A percentile compares a stretch with the other conserved stretches of the same genome.
Evolutionary conservation across 2,329 filamentous ascomycete genomes (phyloP).

Genomic region (Chaetomiaceae sp.): DNA sequence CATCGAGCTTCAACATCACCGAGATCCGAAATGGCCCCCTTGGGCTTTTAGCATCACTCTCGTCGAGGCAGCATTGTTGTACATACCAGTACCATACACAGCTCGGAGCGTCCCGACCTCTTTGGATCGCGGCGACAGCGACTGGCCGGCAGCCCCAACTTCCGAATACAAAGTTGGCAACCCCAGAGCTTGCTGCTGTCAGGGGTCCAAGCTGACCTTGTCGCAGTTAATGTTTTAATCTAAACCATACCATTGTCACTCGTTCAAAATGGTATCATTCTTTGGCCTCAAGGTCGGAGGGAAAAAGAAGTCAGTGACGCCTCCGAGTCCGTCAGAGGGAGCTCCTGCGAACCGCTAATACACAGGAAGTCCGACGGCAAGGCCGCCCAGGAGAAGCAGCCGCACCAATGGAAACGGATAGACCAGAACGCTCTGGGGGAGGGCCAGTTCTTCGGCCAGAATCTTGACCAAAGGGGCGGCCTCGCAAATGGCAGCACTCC

Average conservation of each 20-base stretch:
- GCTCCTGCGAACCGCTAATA: slow-evolving; percentile 19
- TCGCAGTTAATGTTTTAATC: slow-evolving; percentile 19
- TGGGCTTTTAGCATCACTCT: background rate
- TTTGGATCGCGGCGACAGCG: no score
- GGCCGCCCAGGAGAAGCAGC: slow-evolving; percentile 11
- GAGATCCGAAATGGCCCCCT: slow-evolving; percentile 12
- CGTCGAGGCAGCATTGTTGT: background rate
- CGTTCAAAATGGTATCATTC: slow-evolving; percentile 51
- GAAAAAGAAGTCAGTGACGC: slow-evolving; percentile 49
- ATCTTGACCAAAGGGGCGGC: slow-evolving; percentile 32
- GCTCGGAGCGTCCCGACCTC: background rate
- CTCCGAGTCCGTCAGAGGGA: background rate
- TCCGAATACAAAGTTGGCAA: background rate
- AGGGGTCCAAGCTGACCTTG: background rate
- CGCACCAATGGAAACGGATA: slow-evolving; percentile 30
- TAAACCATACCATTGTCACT: slow-evolving; percentile 13
- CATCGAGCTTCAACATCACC: background rate
- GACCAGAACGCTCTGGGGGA: slow-evolving; percentile 33
- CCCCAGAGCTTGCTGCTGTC: no score
- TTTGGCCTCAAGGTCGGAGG: slow-evolving; percentile 54
- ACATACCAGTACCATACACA: background rate
- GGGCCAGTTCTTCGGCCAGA: slow-evolving; percentile 35
- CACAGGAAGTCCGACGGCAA: slow-evolving; percentile 29
- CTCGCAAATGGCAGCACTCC: slow-evolving; percentile 30
- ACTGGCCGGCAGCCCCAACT: no score